Base-by-base conservation (phyloP, 306 rosid species). In the Corylus avellana region DNA sequence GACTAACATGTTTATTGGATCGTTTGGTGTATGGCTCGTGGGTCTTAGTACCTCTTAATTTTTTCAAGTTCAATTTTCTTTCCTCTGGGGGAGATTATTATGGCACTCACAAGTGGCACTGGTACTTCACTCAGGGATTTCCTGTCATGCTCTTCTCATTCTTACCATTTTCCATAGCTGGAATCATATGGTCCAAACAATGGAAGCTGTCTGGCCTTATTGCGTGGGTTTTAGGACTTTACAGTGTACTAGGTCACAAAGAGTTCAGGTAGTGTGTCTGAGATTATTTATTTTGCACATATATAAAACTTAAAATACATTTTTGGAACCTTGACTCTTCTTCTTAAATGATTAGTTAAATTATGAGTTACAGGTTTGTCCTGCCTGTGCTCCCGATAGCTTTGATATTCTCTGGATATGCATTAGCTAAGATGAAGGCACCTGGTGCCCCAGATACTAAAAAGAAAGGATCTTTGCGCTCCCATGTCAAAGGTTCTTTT, bases 61-160 rank as follows among this genome's bases (percentile, higher is more conserved):
- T 95, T 86, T 87, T 95, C 62, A 92, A 87, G 75, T 95, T 92
- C 93, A 95, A 92, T 85, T 90, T 95, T 88, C 93, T 95, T 78
- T 91, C 96, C 67, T 86, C 97, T 73, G 98, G 97, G 12, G 98
- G 98, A 89, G 98, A 95, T 79, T 91, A 90, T 79, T 95, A 95
- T 83, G 98, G 98, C 87, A 95, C 98, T 83, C 98, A 95, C 87
- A 74, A 75, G 82, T 92, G 98, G 98, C 96, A 95, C 90, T 95
- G 99, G 99, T 95, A 95, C 93, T 89, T 95, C 85, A 91, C 92
- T 81, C 94, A 91, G 88, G 99, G 96, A 80, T 95, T 95, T 85
- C 29, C 91, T 0, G 98, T 87, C 84, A 92, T 95, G 94, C 77
- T 95, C 79, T 86, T 95, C 83, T 83, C 92, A 37, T 86, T 89